Evolutionary conservation across 2,329 filamentous ascomycete species (phyloP).

Genomic region (Sarocladium oryzae): DNA sequence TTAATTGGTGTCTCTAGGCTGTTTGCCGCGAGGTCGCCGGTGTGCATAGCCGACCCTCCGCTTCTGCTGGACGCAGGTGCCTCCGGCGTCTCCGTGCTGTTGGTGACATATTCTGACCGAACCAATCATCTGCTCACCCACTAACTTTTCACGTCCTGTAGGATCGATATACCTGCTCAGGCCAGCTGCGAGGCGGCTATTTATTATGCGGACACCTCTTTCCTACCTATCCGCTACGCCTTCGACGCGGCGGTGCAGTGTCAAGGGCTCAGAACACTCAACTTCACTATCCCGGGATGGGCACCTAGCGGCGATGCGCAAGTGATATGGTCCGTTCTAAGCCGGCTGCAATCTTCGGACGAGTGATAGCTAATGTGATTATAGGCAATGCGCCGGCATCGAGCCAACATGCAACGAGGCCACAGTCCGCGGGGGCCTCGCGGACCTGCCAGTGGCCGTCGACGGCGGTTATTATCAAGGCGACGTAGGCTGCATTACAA

Average conservation of each 20-base stretch:
- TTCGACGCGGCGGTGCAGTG: not conserved
- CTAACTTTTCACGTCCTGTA: not conserved
- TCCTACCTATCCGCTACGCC: not conserved
- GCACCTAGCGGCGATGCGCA: not conserved
- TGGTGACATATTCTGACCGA: not conserved
- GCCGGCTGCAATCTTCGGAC: not conserved
- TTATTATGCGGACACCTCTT: not conserved
- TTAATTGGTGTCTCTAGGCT: not conserved
- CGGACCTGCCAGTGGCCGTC: not conserved
- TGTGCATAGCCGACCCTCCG: not conserved
- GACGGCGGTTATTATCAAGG: not conserved
- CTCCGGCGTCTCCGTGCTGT: not conserved
- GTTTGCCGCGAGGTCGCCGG: not conserved
- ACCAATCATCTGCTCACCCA: not conserved
- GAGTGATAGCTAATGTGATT: not conserved
- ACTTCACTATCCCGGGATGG: not conserved
- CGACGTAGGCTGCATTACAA: not conserved
- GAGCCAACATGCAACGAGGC: not conserved
- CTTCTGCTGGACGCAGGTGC: not conserved
- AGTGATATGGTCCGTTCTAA: not conserved
- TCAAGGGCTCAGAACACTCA: not conserved
- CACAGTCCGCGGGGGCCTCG: not conserved
- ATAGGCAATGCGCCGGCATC: not conserved
- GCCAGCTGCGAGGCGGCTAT: not conserved
- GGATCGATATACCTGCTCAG: not conserved